These are phyloP conservation scores for Xylaria arbuscula DNA, from an alignment of 2,329 filamentous ascomycete species.

Conservation along the genomic window DNA sequence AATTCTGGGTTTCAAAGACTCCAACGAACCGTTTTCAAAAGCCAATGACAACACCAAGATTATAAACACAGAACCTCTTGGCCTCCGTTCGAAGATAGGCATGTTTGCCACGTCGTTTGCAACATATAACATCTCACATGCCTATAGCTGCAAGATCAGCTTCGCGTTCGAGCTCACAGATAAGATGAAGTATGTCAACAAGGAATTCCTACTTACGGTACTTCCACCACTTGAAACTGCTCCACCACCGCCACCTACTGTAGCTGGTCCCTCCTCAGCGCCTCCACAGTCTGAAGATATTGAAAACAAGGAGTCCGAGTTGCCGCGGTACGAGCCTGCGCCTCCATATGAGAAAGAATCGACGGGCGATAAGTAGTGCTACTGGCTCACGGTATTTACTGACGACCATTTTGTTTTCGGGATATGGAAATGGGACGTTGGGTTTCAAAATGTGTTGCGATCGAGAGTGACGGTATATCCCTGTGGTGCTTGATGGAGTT, in stretches of 20 bases:
- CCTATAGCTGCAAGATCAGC: slow-evolving; percentile 19
- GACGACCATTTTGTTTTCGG: too few species aligned
- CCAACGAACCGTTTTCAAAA: slow-evolving; percentile 27
- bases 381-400: too few species aligned
- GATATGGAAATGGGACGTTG: too few species aligned
- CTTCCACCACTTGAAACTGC: slow-evolving; percentile 25
- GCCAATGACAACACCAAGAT: slow-evolving; percentile 29
- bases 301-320: neutral
- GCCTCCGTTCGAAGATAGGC: neutral
- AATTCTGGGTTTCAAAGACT: slow-evolving; percentile 8
- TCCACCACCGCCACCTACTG: neutral
- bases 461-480: too few species aligned
- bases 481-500: too few species aligned
- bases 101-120: slow-evolving; percentile 22
- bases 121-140: slow-evolving; percentile 30
- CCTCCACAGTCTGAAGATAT: neutral
- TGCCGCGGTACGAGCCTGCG: slow-evolving; percentile 31
- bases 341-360: slow-evolving; percentile 27
- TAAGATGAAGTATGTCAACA: slow-evolving; percentile 8
- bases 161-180: slow-evolving; percentile 29
- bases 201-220: slow-evolving; percentile 17
- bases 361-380: slow-evolving; percentile 1
- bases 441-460: too few species aligned
- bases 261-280: slow-evolving; percentile 14
- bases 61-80: slow-evolving; percentile 25